Percentiles rank a stretch among this genome's conserved stretches.
Evolutionary conservation across 2,329 filamentous ascomycete species (phyloP).

Genomic region (Tolypocladium cylindrosporum): DNA sequence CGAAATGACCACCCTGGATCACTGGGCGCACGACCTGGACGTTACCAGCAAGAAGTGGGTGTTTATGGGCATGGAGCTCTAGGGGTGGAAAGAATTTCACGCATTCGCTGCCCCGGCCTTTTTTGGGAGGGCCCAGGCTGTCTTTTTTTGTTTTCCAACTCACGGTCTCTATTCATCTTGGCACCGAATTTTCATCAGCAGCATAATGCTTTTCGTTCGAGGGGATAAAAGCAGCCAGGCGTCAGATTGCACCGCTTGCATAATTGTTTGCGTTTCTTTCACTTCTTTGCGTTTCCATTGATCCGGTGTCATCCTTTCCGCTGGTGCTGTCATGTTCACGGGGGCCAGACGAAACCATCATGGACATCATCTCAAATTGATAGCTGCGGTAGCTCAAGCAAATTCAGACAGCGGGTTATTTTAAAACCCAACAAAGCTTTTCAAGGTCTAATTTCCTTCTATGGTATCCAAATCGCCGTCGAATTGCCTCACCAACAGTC

Average conservation of each 20-base stretch:
- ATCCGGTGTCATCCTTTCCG: not conserved
- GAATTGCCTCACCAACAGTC: conserved; percentile 69
- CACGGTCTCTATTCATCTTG: not conserved
- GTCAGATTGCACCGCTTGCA: not conserved
- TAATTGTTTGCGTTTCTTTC: not conserved
- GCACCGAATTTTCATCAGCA: not conserved
- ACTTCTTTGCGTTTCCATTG: not conserved
- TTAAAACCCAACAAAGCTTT: not conserved
- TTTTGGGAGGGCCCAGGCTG: not conserved
- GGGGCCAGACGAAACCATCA: not conserved
- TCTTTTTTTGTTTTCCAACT: conserved; percentile 5
- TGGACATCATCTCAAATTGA: not conserved
- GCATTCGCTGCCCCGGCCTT: conserved; percentile 6
- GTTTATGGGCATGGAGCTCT: conserved; percentile 83
- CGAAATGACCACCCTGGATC: conserved; percentile 68
- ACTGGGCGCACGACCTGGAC: conserved; percentile 56
- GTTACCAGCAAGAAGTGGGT: conserved; percentile 72
- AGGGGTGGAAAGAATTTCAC: conserved; percentile 18
- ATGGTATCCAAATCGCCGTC: conserved; percentile 41
- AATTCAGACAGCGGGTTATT: not conserved
- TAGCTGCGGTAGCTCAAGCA: not conserved
- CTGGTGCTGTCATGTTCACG: not conserved
- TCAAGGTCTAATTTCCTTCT: not conserved
- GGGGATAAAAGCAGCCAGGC: not conserved
- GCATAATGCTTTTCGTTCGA: not conserved